Base-by-base conservation (phyloP, 2,329 filamentous ascomycete genomes). In the Aspergillus latus region DNA sequence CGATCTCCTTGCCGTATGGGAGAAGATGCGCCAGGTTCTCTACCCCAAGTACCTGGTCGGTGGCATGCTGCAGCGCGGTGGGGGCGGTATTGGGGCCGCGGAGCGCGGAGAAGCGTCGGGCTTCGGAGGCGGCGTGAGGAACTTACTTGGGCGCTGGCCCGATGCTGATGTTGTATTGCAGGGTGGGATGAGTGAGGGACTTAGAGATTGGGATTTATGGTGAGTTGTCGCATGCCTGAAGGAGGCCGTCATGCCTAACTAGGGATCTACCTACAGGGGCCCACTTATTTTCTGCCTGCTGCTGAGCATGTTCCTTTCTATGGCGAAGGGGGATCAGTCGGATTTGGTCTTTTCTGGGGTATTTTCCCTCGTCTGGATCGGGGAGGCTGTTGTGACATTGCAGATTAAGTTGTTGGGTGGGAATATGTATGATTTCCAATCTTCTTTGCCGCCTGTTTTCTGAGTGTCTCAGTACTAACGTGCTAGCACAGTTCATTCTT, bases 131-230 rank as follows among this genome's bases (percentile, higher is more conserved):
- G 78, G 79, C 54, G 59, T 86, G 49, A 78, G 84, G 59, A 78
- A 78, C 21, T 64, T 86, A 42, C 79, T 85, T 36, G 85, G 84
- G 36, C 78, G 84, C 66, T 88, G 85, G 85, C 86, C 86, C 32
- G 84, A 88, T 73, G 85, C 85, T 58, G 85, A 88, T 71, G 80
- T 82, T 36, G 82, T 88, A 53, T 71, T 88, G 58, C 82, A 88
- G 70, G 82, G 83, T 55, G 84, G 79, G 47, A 95, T 97, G 90
- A 93, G 88, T 63, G 89, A 95, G 50, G 92, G 92, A 1, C 77
- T 97, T 69, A 82, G 93, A 60, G 92, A 99, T 77, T 99, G 94
- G 94, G 94, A 99, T 81, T 83, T 99, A 50, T 99, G 94, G 83
- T 85, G 76, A 63, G 76, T 60, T 21, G 21, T 30, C 9, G 15